These are phyloP conservation scores for Antrodiella citrinella DNA, from an alignment of 768 basidiomycete genomes.

Conservation along the genomic window DNA sequence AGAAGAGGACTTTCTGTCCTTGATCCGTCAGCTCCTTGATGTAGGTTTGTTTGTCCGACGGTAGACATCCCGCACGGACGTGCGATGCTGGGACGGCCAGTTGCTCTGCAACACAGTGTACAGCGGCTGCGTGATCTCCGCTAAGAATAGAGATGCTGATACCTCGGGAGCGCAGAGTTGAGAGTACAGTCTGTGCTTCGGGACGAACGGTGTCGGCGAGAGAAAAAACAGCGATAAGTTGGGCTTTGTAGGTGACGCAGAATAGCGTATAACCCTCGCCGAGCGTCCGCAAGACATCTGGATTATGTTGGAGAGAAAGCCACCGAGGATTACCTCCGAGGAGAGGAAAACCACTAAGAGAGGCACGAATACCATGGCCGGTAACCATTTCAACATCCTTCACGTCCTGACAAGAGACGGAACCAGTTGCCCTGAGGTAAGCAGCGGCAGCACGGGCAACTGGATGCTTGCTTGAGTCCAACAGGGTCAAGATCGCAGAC, in stretches of 20 bases:
- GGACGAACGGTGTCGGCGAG: slow-evolving; percentile 38
- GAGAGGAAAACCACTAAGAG: slow-evolving; percentile 23
- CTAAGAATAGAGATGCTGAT: slow-evolving; percentile 39
- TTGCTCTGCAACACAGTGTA: slow-evolving; percentile 28
- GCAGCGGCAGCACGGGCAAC: slow-evolving; percentile 27
- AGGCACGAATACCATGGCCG: slow-evolving; percentile 29
- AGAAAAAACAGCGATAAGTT: slow-evolving; percentile 28
- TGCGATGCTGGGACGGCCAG: slow-evolving; percentile 31
- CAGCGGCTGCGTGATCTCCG: slow-evolving; percentile 40
- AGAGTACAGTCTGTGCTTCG: slow-evolving; percentile 30
- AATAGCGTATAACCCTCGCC: slow-evolving; percentile 37
- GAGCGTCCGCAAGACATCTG: slow-evolving; percentile 23
- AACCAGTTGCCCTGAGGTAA: slow-evolving; percentile 17
- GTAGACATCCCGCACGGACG: slow-evolving; percentile 35
- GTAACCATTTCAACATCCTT: slow-evolving; percentile 22
- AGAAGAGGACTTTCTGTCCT: slow-evolving; percentile 30
- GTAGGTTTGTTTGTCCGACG: slow-evolving; percentile 35
- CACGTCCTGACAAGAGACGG: slow-evolving; percentile 4
- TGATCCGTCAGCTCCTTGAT: slow-evolving; percentile 21
- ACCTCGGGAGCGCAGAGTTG: slow-evolving; percentile 24
- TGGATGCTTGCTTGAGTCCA: slow-evolving; percentile 27
- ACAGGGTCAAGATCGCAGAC: slow-evolving; percentile 21
- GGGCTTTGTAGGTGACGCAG: slow-evolving; percentile 25
- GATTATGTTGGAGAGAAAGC: slow-evolving; percentile 22
- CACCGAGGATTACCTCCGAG: slow-evolving; percentile 30